Conservation (phyloP, 805 yeast species). For the Priceomyces melissophilus region DNA sequence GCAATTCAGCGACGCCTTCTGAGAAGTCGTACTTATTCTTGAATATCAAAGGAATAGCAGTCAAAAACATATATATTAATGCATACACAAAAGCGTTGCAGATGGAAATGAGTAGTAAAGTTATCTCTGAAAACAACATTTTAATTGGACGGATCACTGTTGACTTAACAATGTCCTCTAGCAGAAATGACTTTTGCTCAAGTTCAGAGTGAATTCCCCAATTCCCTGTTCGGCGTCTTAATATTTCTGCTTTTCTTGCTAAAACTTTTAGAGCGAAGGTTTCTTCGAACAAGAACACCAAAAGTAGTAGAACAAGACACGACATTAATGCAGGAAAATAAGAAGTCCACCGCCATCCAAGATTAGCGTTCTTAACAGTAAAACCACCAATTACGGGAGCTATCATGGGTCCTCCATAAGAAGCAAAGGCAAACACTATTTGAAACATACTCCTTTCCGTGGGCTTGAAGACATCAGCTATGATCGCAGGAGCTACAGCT, state of each 20-base stretch:
- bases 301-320: slow-evolving; percentile 21
- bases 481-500: slow-evolving; percentile 74
- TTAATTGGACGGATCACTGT: slow-evolving; percentile 34
- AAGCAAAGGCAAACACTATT: slow-evolving; percentile 39
- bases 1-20: slow-evolving; percentile 68
- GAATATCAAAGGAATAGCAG: slow-evolving; percentile 46
- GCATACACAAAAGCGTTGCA: slow-evolving; percentile 50
- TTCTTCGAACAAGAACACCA: slow-evolving; percentile 45
- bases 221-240: slow-evolving; percentile 68
- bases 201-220: slow-evolving; percentile 83
- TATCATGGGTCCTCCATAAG: slow-evolving; percentile 66
- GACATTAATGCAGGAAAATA: slow-evolving; percentile 42
- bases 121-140: slow-evolving; percentile 41
- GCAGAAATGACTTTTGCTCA: slow-evolving; percentile 37
- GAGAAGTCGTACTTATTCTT: slow-evolving; percentile 52
- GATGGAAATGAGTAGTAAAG: slow-evolving; percentile 38
- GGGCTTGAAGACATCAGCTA: slow-evolving; percentile 62
- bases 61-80: slow-evolving; percentile 41
- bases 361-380: slow-evolving; percentile 25
- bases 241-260: slow-evolving; percentile 55
- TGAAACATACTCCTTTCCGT: background rate
- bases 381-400: slow-evolving; percentile 58
- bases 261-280: slow-evolving; percentile 72
- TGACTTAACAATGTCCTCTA: slow-evolving; percentile 31
- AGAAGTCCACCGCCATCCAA: slow-evolving; percentile 51